These are phyloP conservation scores for Rhinocladiella similis DNA, from an alignment of 2,329 filamentous ascomycete species.

Conservation along the genomic window DNA sequence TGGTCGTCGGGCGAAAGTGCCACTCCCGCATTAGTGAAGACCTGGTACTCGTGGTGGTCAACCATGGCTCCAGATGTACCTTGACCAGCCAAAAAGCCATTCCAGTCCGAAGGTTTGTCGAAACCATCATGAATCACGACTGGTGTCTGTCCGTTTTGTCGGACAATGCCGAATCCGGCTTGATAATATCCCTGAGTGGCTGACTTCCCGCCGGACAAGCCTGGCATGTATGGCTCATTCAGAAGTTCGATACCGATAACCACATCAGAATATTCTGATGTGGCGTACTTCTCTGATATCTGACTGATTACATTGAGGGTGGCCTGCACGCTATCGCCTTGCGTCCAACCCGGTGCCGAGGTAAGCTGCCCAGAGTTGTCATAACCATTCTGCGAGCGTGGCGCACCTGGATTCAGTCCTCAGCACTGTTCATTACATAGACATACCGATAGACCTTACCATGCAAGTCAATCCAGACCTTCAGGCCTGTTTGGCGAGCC, in stretches of 20 bases:
- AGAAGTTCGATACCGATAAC: conserved; percentile 52
- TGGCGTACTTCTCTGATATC: conserved; percentile 60
- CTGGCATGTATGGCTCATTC: conserved; percentile 40
- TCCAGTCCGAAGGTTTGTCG: conserved; percentile 55
- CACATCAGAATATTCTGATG: conserved; percentile 55
- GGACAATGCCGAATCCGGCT: conserved; percentile 20
- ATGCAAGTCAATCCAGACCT: conserved; percentile 68
- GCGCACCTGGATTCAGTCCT: conserved; percentile 40
- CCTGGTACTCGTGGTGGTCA: conserved; percentile 70
- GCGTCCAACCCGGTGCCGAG: conserved; percentile 35
- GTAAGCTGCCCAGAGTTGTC: conserved; percentile 61
- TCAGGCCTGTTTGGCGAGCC: conserved; percentile 59
- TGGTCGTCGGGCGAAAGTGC: conserved; percentile 55
- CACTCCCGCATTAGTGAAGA: conserved; percentile 57
- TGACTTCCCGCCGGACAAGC: conserved; percentile 39
- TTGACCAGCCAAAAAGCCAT: conserved; percentile 56
- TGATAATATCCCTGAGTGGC: conserved; percentile 56
- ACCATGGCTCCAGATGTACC: conserved; percentile 55
- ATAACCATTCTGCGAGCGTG: conserved; percentile 66
- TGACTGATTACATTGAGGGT: conserved; percentile 57
- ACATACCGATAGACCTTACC: conserved; percentile 35
- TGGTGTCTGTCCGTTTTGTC: conserved; percentile 30
- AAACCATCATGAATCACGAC: conserved; percentile 55
- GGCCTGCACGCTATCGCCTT: conserved; percentile 36
- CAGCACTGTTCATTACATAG: conserved; percentile 8